Percentiles rank a stretch among this genome's conserved stretches.
phyloP scores from a whole-genome alignment of 2,329 filamentous ascomycete species.

The Endoconidiophora polonica region DNA sequence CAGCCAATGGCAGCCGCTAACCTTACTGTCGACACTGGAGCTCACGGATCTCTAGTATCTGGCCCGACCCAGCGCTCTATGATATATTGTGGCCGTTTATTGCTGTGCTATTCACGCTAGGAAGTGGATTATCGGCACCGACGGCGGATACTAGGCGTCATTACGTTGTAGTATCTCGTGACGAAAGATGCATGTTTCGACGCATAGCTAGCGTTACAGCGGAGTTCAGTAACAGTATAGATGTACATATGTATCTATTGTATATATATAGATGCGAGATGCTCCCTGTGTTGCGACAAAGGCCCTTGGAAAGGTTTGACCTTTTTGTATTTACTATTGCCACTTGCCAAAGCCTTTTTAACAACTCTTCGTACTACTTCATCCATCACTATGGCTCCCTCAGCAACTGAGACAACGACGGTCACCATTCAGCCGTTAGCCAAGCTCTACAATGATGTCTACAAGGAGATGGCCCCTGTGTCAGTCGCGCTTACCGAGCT shows the following conservation, averaged over 20 bases:
- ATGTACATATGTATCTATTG: not conserved
- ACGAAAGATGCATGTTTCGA: not conserved
- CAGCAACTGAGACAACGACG: slow-evolving; percentile 7
- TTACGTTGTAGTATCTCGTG: too few relatives aligned
- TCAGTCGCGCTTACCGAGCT: slow-evolving; percentile 8
- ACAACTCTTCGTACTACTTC: not conserved
- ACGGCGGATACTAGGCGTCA: not conserved
- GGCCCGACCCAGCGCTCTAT: too few relatives aligned
- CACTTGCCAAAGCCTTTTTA: not conserved
- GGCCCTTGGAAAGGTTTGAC: too few relatives aligned
- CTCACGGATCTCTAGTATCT: too few relatives aligned
- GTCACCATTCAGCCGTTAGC: not conserved
- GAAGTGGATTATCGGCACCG: not conserved
- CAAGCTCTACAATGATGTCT: slow-evolving; percentile 10
- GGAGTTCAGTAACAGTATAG: not conserved
- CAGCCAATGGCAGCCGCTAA: too few relatives aligned
- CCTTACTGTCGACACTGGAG: too few relatives aligned
- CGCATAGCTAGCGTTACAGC: not conserved
- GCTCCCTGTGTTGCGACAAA: too few relatives aligned
- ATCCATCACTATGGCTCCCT: slow-evolving; percentile 6
- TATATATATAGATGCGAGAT: too few relatives aligned
- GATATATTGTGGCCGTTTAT: too few relatives aligned
- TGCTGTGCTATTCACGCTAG: too few relatives aligned
- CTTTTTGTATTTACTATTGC: too few relatives aligned
- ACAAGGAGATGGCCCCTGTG: slow-evolving; percentile 11